A percentile compares a stretch with the other conserved stretches of the same genome.
These are phyloP conservation scores for Camelina neglecta DNA, from an alignment of 345 rosid species.

Conservation along the genomic window DNA sequence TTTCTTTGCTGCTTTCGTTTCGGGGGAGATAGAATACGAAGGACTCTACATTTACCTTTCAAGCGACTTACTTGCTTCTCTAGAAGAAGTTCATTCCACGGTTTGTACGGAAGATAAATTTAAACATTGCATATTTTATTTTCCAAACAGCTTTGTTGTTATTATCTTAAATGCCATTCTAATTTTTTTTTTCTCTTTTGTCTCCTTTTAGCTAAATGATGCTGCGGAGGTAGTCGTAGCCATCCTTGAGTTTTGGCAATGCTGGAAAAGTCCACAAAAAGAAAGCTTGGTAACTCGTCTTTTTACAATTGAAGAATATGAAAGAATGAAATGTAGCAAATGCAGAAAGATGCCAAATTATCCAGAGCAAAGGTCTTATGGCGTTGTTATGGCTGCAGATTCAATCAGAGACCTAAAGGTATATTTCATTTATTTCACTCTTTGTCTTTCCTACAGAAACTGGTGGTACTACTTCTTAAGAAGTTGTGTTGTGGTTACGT, in stretches of 20 bases:
- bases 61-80: slow-evolving; percentile 1
- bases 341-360: slow-evolving; percentile 29
- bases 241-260: slow-evolving; percentile 33
- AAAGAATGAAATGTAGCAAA: slow-evolving; percentile 31
- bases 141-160: neutral
- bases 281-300: slow-evolving; percentile 26
- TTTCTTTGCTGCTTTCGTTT: slow-evolving; percentile 3
- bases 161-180: neutral
- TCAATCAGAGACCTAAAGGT: slow-evolving; percentile 40
- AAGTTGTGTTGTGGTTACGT: neutral
- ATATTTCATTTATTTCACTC: neutral
- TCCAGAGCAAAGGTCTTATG: slow-evolving; percentile 35
- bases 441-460: neutral
- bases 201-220: slow-evolving; percentile 23
- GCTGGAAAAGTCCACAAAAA: slow-evolving; percentile 17
- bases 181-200: neutral
- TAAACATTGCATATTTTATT: neutral
- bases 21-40: neutral
- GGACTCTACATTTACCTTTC: slow-evolving; percentile 4
- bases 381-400: slow-evolving; percentile 26
- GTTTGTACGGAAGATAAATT: neutral
- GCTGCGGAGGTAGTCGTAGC: slow-evolving; percentile 14
- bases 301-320: slow-evolving; percentile 27
- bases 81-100: slow-evolving; percentile 10
- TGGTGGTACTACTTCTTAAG: neutral